Percentiles rank a stretch among this genome's conserved stretches.
Conservation (phyloP, 768 basidiomycete genomes). For the Calocera viscosa region DNA sequence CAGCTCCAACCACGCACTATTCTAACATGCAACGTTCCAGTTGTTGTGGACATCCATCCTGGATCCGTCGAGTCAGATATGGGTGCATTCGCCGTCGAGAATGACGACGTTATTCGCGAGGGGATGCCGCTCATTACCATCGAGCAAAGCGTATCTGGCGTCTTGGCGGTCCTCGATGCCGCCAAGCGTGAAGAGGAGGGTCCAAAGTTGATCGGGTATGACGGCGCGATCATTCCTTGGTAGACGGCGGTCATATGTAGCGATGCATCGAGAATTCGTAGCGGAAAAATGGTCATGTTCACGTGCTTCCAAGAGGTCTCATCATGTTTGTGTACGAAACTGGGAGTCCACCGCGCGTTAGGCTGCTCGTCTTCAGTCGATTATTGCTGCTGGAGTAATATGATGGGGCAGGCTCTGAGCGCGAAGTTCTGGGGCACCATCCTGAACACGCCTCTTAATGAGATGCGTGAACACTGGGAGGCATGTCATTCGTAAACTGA, state of each 20-base stretch:
- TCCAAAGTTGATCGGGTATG: background rate
- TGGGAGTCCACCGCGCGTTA: too few species aligned
- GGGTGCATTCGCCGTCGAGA: background rate
- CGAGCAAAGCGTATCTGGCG: conserved; percentile 2
- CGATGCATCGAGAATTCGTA: too few species aligned
- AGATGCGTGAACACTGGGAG: background rate
- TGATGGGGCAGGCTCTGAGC: too few species aligned
- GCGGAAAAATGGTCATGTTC: background rate
- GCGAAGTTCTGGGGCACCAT: background rate
- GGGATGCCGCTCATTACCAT: background rate
- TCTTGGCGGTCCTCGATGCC: conserved; percentile 3
- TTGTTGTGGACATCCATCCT: conserved; percentile 1
- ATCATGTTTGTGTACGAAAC: too few species aligned
- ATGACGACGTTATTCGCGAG: background rate
- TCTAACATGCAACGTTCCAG: background rate
- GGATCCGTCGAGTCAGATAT: conserved; percentile 10
- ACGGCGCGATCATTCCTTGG: conserved; percentile 10
- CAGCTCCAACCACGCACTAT: background rate
- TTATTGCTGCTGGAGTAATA: too few species aligned
- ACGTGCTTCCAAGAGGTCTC: too few species aligned
- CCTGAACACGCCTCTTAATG: background rate
- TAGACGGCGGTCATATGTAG: background rate
- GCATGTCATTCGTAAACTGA: background rate
- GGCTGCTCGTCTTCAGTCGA: too few species aligned
- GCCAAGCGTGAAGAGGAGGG: conserved; percentile 4